Evolutionary conservation across 179 eudicot species (phyloP).

Genomic region (Beta macrorhiza): DNA sequence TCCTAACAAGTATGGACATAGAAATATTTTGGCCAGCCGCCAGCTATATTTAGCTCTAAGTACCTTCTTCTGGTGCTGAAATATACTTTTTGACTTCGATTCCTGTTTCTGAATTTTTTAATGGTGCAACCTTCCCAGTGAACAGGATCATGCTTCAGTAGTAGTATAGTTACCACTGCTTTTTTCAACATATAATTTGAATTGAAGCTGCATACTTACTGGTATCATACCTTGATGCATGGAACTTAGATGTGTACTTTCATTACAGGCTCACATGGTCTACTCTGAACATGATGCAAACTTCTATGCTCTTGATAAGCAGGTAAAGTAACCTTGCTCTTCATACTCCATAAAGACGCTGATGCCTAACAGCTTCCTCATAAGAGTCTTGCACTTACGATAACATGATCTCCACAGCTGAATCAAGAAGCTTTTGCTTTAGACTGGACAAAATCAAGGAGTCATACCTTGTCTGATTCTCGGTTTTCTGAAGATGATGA

Average conservation of each 20-base stretch:
- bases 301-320: constrained; percentile 71
- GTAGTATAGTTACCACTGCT: neutral
- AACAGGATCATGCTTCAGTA: neutral
- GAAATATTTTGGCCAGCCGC: neutral
- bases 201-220: constrained; percentile 2
- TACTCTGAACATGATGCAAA: constrained; percentile 75
- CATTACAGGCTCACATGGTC: constrained; percentile 86
- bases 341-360: neutral
- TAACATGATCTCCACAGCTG: constrained; percentile 47
- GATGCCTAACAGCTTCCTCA: constrained; percentile 6
- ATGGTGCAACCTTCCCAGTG: neutral
- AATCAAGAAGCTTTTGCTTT: constrained; percentile 75
- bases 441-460: constrained; percentile 85
- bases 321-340: constrained; percentile 44
- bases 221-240: neutral
- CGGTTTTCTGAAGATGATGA: constrained; percentile 37
- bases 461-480: constrained; percentile 54
- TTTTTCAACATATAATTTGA: neutral
- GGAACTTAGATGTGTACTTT: constrained; percentile 13
- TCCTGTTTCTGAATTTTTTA: neutral
- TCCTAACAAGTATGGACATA: neutral
- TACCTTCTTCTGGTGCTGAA: neutral
- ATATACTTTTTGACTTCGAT: neutral
- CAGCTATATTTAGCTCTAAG: neutral
- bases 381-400: neutral